Evolutionary conservation across 306 rosid genomes (phyloP), one percentile per base, ranked within the genome.

Genomic region (Cucurbita argyrosperma): DNA sequence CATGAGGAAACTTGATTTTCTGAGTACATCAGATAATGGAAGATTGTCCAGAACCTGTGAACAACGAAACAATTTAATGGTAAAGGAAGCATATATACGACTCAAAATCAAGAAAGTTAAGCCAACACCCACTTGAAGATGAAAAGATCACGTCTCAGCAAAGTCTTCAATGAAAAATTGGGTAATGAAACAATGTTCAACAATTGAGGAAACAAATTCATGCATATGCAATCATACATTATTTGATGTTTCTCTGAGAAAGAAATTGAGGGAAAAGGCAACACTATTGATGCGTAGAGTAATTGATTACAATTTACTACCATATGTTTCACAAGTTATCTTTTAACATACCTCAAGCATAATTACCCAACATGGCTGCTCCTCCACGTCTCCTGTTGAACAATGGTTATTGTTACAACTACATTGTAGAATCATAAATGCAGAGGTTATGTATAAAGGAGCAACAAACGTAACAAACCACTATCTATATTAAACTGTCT

Each of bases 301-400:
- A n/a, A 9, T 16, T 14, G 45, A 37, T 19, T 21, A 21, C 23
- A 21, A 21, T 21, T 21, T 21, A 21, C 23, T 21, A 21, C 23
- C 23, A 21, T 21, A 21, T 21, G 11, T 64, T 40, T 9, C 71
- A 40, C 53, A 45, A 21, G 39, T 45, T 66, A 11, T 19, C 11
- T 18, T 46, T 67, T 0, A 46, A 47, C 26, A 68, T 68, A 94
- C 98, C 96, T 94, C 98, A 30, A 94, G 97, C 98, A 94, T 94
- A 79, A 94, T 86, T 16, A 94, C 98, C 98, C 98, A 94, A 78
- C 98, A 90, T 40, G 97, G 94, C 77, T 90, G 90, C 74, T 85
- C 85, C 85, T 89, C 81, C 79, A 82, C 94, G 45, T 84, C 78
- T 80, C 95, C 98, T 94, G 85, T 79, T 65, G 66, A 30, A 38